Base-by-base conservation (phyloP, 805 yeast genomes). In the Vanderwaltozyma yarrowii region DNA sequence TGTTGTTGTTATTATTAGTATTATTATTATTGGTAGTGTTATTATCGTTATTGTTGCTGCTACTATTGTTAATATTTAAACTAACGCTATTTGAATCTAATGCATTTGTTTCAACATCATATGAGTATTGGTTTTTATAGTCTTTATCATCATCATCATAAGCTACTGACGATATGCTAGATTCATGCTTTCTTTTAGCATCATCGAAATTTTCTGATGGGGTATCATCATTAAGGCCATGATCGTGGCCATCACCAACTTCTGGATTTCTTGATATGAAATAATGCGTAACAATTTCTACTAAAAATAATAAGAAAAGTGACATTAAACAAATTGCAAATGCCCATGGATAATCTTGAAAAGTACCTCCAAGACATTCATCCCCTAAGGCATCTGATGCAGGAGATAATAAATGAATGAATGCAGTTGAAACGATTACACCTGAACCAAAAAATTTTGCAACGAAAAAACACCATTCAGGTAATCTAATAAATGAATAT, bases 391-490 rank as follows among this genome's bases (percentile, higher is more conserved):
- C 67, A 9, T 78, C 81, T 41, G 67, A 58, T 4, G 92, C 89
- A 0, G 86, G 89, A 44, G 73, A 68, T 41, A 83, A 60, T 42
- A 83, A 62, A 61, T 83, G 94, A 23, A 83, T 76, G 49, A 83
- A 80, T 0, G 88, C 84, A 1, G 94, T 83, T 12, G 89, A 83
- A 11, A 83, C 70, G 51, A 83, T 83, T 35, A 83, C 89, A 39
- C 94, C 94, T 3, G 88, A 78, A 43, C 94, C 94, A 54, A 83
- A 83, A 59, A 70, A 81, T 51, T 80, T 81, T 35, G 83, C 77
- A 34, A 76, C 56, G 53, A 79, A 78, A 59, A 79, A 80, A 45
- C 76, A 70, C 74, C 75, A 69, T 12, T 67, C 50, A 1, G 86
- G 86, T 42, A 79, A 48, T 44, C 75, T 63, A 32, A 80, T 65